phyloP scores from a whole-genome alignment of 805 yeast genomes.

The Yamadazyma endophytica region DNA sequence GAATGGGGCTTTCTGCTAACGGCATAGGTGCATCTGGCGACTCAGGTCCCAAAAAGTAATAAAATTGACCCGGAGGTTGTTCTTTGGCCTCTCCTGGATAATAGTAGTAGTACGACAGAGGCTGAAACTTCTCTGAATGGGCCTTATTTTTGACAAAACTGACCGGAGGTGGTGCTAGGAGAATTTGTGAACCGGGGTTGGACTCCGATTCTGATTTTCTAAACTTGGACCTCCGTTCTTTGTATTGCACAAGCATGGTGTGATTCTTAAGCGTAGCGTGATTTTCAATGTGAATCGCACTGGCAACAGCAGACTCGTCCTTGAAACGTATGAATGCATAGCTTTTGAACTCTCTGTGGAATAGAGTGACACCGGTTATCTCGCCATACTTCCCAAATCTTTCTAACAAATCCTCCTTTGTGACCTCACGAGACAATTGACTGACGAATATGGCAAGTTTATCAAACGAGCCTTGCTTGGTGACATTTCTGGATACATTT shows the following conservation, averaged over 20 bases:
- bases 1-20: too few relatives aligned
- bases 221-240: too few relatives aligned
- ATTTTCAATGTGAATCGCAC: conserved; percentile 82
- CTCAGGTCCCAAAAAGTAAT: too few relatives aligned
- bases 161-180: conserved; percentile 80
- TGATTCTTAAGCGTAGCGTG: conserved; percentile 69
- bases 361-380: conserved; percentile 53
- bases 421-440: conserved; percentile 54
- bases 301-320: conserved; percentile 70
- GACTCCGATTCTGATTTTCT: too few relatives aligned
- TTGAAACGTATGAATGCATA: conserved; percentile 74
- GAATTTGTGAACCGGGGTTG: too few relatives aligned
- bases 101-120: conserved; percentile 1
- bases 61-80: too few relatives aligned
- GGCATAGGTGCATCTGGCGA: too few relatives aligned
- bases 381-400: conserved; percentile 69
- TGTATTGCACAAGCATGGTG: conserved; percentile 82
- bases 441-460: conserved; percentile 76
- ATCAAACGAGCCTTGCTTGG: too few relatives aligned
- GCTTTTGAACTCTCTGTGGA: conserved; percentile 44
- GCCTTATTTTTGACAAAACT: conserved; percentile 32
- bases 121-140: conserved; percentile 2
- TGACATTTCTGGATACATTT: conserved; percentile 53
- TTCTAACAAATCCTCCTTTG: conserved; percentile 50
- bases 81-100: too few relatives aligned